A percentile compares a stretch with the other conserved stretches of the same genome.
Conservation (phyloP, 768 basidiomycete species). For the Kwoniella dendrophila region DNA sequence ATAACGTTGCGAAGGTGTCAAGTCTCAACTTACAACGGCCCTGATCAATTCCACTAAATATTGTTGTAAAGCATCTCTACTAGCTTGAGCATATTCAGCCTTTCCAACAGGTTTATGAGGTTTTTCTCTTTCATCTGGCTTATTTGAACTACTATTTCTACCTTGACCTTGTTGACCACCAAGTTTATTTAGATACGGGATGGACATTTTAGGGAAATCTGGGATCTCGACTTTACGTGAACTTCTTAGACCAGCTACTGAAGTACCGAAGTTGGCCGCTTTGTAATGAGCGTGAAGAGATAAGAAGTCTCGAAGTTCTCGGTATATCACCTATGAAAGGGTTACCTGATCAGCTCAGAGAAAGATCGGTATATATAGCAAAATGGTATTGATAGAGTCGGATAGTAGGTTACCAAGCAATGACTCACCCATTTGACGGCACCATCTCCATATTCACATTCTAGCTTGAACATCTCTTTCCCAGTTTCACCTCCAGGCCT, state of each 20-base stretch:
- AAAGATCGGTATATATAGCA: not conserved
- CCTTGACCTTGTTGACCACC: constrained; percentile 66
- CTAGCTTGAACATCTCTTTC: constrained; percentile 56
- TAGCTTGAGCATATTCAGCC: constrained; percentile 61
- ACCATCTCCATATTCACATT: constrained; percentile 93
- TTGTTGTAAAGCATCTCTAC: constrained; percentile 79
- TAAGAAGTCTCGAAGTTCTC: constrained; percentile 87
- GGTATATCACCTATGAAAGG: constrained; percentile 56
- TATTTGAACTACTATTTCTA: constrained; percentile 53
- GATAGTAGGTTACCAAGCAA: not conserved
- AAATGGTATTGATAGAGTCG: not conserved
- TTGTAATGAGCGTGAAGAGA: constrained; percentile 87
- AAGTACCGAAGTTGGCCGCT: constrained; percentile 65
- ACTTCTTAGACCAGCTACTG: constrained; percentile 64
- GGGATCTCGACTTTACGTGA: constrained; percentile 74
- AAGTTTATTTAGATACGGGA: constrained; percentile 84
- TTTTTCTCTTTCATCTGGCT: constrained; percentile 51
- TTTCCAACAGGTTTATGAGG: constrained; percentile 39
- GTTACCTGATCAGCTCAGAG: not conserved
- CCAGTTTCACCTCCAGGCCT: constrained; percentile 44
- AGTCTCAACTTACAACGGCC: too few relatives aligned
- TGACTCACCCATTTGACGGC: constrained; percentile 79
- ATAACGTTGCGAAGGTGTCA: constrained; percentile 51
- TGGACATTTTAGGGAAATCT: constrained; percentile 81
- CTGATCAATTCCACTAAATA: constrained; percentile 86